Evolutionary conservation across 2,329 filamentous ascomycete species (phyloP).

Genomic region (Xylogone sp.): DNA sequence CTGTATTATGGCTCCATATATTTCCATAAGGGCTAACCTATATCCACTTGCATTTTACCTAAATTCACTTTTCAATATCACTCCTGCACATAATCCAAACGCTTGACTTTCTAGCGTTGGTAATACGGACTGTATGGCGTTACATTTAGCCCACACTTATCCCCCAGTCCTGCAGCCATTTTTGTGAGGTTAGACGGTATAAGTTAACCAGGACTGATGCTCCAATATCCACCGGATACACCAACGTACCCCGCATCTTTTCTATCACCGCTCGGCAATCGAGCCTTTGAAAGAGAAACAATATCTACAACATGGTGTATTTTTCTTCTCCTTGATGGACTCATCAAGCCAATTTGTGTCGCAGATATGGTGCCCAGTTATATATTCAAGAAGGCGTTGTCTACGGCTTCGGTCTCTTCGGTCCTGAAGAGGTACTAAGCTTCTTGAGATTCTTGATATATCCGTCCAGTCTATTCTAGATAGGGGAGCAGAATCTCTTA

Average conservation of each 20-base stretch:
- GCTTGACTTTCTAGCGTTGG: too few relatives aligned
- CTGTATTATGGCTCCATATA: too few relatives aligned
- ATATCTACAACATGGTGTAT: slow-evolving; percentile 51
- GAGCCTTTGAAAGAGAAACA: slow-evolving; percentile 40
- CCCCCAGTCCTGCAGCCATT: too few relatives aligned
- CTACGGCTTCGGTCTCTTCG: slow-evolving; percentile 51
- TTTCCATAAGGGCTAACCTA: too few relatives aligned
- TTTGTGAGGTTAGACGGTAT: too few relatives aligned
- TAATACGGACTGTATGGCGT: too few relatives aligned
- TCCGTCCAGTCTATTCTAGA: slow-evolving; percentile 53
- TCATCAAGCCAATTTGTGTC: slow-evolving; percentile 51
- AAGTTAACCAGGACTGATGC: slow-evolving; percentile 44
- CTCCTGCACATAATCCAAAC: too few relatives aligned
- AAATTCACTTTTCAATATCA: too few relatives aligned
- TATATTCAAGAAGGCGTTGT: slow-evolving; percentile 48
- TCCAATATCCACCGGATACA: slow-evolving; percentile 55
- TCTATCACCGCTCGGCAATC: slow-evolving; percentile 44
- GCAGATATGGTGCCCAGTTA: slow-evolving; percentile 56
- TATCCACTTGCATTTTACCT: too few relatives aligned
- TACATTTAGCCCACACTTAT: too few relatives aligned
- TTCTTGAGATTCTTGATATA: slow-evolving; percentile 50
- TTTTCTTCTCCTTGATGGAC: slow-evolving; percentile 48
- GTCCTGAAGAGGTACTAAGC: slow-evolving; percentile 50
- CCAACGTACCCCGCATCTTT: slow-evolving; percentile 47
- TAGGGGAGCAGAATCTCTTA: slow-evolving; percentile 48